phyloP scores from a whole-genome alignment of 2,329 filamentous ascomycete species.

The Aspergillus sp. region DNA sequence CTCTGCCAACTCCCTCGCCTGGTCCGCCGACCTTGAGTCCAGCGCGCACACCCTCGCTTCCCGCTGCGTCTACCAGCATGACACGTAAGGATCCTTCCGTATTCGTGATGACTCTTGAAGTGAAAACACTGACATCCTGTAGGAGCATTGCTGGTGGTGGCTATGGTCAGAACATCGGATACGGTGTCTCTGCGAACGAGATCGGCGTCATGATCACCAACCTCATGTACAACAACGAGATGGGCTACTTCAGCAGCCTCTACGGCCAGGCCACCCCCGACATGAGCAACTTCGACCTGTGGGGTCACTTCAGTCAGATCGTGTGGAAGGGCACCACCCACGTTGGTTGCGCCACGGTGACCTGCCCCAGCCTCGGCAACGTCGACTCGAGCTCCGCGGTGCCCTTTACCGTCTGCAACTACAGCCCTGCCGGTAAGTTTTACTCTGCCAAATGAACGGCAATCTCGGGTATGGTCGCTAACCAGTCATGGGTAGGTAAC shows the following conservation, averaged over 20 bases:
- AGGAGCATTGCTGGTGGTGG: conserved; percentile 55
- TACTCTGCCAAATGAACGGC: conserved; percentile 12
- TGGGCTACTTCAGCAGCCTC: conserved; percentile 52
- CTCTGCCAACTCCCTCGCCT: conserved; percentile 63
- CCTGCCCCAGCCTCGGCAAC: conserved; percentile 46
- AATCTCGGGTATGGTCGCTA: conserved; percentile 11
- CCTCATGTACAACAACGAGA: conserved; percentile 86
- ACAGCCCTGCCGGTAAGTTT: conserved; percentile 66
- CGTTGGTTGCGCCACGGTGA: conserved; percentile 60
- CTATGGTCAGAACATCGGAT: conserved; percentile 93
- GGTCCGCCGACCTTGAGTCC: conserved; percentile 61
- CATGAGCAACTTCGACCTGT: conserved; percentile 61
- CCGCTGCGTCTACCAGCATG: conserved; percentile 70
- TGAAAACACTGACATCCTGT: conserved; percentile 10
- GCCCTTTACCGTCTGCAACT: conserved; percentile 89
- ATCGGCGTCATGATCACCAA: conserved; percentile 70
- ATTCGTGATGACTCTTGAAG: too few species aligned
- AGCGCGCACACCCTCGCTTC: conserved; percentile 64
- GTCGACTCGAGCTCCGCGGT: conserved; percentile 43
- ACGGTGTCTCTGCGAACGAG: conserved; percentile 55
- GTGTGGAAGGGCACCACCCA: conserved; percentile 64
- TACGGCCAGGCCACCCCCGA: conserved; percentile 62
- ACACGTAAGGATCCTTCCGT: conserved; percentile 55
- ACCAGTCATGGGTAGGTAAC: conserved; percentile 47
- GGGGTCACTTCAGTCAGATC: conserved; percentile 75